Conservation (phyloP, 352 stramenopile species). For the Elongisporangium prolatum region DNA sequence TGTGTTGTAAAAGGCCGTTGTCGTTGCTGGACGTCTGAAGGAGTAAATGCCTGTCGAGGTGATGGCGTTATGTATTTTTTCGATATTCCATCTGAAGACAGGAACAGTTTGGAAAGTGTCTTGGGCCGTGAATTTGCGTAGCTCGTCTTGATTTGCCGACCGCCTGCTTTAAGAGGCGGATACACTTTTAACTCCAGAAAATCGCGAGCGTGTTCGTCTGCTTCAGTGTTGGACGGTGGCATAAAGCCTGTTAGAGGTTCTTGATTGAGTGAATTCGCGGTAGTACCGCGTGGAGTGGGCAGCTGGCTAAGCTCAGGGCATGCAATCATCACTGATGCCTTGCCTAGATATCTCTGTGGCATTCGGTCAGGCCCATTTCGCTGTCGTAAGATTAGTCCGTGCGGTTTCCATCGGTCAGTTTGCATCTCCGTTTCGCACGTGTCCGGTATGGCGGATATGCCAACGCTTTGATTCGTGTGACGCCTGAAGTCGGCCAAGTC, state of each 20-base stretch:
- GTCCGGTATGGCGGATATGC: constrained; percentile 37
- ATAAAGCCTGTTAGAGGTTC: constrained; percentile 6
- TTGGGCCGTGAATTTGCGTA: constrained; percentile 42
- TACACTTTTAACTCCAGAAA: constrained; percentile 57
- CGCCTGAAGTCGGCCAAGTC: constrained; percentile 44
- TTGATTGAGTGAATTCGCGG: constrained; percentile 18
- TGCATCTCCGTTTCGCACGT: constrained; percentile 53
- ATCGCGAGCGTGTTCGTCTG: constrained; percentile 35
- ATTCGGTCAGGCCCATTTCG: constrained; percentile 63
- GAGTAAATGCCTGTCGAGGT: constrained; percentile 19
- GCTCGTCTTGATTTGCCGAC: constrained; percentile 62
- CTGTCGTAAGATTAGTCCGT: constrained; percentile 66
- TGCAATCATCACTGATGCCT: constrained; percentile 63
- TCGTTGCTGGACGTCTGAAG: constrained; percentile 6
- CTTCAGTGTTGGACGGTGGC: constrained; percentile 13
- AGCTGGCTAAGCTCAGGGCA: constrained; percentile 44
- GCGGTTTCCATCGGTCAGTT: constrained; percentile 67
- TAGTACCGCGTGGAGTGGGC: constrained; percentile 5
- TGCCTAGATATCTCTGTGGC: constrained; percentile 65
- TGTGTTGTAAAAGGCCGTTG: constrained; percentile 9
- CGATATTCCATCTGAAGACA: constrained; percentile 72
- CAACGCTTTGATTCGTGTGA: constrained; percentile 57
- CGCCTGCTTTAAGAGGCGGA: constrained; percentile 35
- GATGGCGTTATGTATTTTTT: constrained; percentile 62
- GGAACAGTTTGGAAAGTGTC: constrained; percentile 49